Evolutionary conservation across 331 rosid genomes (phyloP), one percentile per base, ranked within the genome.

Genomic region (Acacia concinna): DNA sequence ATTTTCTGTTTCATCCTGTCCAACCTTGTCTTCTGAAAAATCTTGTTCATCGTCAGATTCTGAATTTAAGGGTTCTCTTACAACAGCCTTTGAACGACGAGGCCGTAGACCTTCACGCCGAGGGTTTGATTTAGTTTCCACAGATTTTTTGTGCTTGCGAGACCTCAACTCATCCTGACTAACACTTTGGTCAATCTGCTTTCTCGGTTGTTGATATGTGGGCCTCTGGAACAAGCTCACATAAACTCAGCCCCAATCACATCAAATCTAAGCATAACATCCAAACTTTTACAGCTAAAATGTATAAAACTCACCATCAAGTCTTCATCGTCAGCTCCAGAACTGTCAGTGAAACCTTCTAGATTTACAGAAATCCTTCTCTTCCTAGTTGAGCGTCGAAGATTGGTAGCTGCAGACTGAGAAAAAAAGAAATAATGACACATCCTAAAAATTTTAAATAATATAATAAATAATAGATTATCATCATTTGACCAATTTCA

Each of bases 61-160:
- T 72, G 77, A 86, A 73, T 64, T 57, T 17, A 86, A 76, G 46
- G 59, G 86, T 57, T 86, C 83, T 81, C 88, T 93, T 15, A 85
- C 69, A 78, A 47, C 64, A 51, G 78, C 71, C 88, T 86, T 89
- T 8, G 88, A 87, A 73, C 89, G 90, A 35, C 99, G 99, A 82
- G 99, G 99, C 7, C 98, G 85, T 62, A 96, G 83, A 74, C 99
- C 99, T 85, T 96, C 99, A 14, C 99, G 98, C 54, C 98, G 85
- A 37, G 98, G 97, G 27, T 87, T 73, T 23, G 80, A 72, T 57
- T 83, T 83, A 74, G 81, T 83, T 70, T 85, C 89, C 51, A 81
- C 66, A 2, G 37, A 37, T 76, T 88, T 87, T 80, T 86, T 90
- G 88, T 81, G 89, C 88, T 90, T 95, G 43, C 80, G 79, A 76